Evolutionary conservation across 345 rosid genomes (phyloP).

Genomic region (Aquilaria sinensis): DNA sequence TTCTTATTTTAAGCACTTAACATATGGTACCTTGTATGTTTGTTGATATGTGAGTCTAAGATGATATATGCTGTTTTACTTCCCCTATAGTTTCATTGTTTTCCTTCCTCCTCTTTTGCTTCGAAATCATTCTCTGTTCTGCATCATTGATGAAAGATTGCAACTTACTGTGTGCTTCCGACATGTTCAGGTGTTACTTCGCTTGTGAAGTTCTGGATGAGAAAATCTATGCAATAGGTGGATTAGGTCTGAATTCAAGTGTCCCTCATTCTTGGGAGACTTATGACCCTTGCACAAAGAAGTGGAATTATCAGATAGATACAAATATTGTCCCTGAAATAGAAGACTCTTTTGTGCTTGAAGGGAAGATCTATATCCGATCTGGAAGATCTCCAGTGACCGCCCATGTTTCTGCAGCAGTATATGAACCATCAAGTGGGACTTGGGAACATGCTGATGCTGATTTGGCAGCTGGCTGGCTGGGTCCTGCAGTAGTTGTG

Average conservation of each 20-base stretch:
- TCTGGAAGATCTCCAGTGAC: conserved; percentile 29
- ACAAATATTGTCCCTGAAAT: conserved; percentile 39
- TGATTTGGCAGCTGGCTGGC: conserved; percentile 68
- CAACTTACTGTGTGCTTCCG: conserved; percentile 7
- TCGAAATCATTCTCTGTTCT: background rate
- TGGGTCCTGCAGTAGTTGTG: conserved; percentile 68
- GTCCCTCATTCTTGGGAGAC: conserved; percentile 60
- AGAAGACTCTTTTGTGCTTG: conserved; percentile 65
- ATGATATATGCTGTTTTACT: background rate
- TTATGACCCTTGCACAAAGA: conserved; percentile 42
- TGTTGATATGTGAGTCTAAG: background rate
- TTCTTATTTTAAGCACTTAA: background rate
- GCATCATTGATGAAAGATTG: background rate
- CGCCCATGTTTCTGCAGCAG: conserved; percentile 28
- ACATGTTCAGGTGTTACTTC: conserved; percentile 60
- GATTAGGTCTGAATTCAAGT: conserved; percentile 37
- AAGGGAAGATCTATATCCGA: conserved; percentile 53
- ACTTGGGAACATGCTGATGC: conserved; percentile 62
- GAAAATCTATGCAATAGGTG: conserved; percentile 69
- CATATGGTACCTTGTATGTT: background rate
- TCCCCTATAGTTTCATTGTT: background rate
- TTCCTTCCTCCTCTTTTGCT: background rate
- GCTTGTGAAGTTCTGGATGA: conserved; percentile 60
- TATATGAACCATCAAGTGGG: conserved; percentile 41
- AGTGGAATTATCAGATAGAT: conserved; percentile 36